These are phyloP conservation scores for Diaporthe sp. DNA, from an alignment of 2,329 filamentous ascomycete genomes.

Conservation along the genomic window DNA sequence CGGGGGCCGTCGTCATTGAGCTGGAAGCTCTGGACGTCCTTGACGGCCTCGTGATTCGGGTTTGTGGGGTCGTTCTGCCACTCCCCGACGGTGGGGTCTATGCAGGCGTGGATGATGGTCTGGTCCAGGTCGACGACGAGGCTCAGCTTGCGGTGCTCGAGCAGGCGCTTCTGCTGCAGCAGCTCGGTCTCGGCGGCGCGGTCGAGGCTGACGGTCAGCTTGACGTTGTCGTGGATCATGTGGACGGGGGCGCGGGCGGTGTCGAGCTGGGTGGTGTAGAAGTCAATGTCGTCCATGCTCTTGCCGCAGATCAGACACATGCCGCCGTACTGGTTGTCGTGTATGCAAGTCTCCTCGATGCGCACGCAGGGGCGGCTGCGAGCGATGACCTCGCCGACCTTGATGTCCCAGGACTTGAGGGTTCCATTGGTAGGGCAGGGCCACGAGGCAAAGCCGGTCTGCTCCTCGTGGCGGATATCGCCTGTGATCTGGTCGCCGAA, in stretches of 20 bases:
- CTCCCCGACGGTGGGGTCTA: slow-evolving; percentile 95
- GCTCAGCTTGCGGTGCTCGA: slow-evolving; percentile 86
- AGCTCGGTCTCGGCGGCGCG: slow-evolving; percentile 88
- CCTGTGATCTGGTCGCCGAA: slow-evolving; percentile 75
- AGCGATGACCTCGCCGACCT: slow-evolving; percentile 74
- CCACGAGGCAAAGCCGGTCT: slow-evolving; percentile 82
- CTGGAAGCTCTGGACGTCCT: slow-evolving; percentile 90
- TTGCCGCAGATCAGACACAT: slow-evolving; percentile 94
- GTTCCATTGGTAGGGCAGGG: slow-evolving; percentile 87
- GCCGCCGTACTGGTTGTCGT: slow-evolving; percentile 91
- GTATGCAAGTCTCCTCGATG: slow-evolving; percentile 91
- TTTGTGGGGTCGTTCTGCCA: slow-evolving; percentile 93
- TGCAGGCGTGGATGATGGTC: slow-evolving; percentile 98
- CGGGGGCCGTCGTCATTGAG: slow-evolving; percentile 86
- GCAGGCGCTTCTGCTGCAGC: slow-evolving; percentile 85
- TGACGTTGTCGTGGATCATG: slow-evolving; percentile 93
- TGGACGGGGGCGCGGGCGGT: slow-evolving; percentile 91
- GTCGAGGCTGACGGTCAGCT: slow-evolving; percentile 84
- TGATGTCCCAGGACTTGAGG: slow-evolving; percentile 82
- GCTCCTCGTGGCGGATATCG: slow-evolving; percentile 76
- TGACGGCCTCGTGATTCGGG: slow-evolving; percentile 91
- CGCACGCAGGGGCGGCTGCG: slow-evolving; percentile 74
- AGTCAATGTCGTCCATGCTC: slow-evolving; percentile 93
- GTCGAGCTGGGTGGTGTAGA: slow-evolving; percentile 84
- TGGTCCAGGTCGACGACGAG: slow-evolving; percentile 98